Conservation (phyloP, 306 rosid species). For the Coriaria nepalensis region DNA sequence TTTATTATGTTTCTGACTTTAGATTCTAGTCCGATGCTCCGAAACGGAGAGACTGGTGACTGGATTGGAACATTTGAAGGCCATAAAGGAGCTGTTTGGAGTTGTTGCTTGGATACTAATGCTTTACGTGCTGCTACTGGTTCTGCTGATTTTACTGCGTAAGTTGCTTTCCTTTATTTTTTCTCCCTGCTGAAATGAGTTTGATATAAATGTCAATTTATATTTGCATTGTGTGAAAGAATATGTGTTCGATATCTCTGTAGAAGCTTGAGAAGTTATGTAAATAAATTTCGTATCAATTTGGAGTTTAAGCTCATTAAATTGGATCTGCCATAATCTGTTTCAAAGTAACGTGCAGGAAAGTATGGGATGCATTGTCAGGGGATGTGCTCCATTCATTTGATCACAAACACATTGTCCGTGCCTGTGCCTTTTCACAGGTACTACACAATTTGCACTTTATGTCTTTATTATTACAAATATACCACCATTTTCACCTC, state of each 20-base stretch:
- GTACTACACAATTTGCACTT: conserved; percentile 15
- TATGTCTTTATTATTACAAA: too few relatives aligned
- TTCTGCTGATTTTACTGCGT: conserved; percentile 96
- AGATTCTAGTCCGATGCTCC: conserved; percentile 95
- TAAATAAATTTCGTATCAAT: background rate
- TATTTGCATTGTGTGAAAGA: background rate
- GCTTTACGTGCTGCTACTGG: conserved; percentile 95
- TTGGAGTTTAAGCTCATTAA: conserved; percentile 1
- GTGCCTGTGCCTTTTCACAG: conserved; percentile 95
- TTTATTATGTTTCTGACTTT: conserved; percentile 1
- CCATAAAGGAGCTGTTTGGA: conserved; percentile 99
- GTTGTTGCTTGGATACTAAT: conserved; percentile 91
- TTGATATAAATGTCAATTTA: background rate
- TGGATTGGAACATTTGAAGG: conserved; percentile 99
- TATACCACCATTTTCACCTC: too few relatives aligned
- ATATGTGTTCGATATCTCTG: background rate
- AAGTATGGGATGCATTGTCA: conserved; percentile 94
- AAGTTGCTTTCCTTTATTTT: conserved; percentile 14
- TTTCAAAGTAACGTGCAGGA: conserved; percentile 41
- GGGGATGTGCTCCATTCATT: conserved; percentile 88
- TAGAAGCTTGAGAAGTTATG: background rate
- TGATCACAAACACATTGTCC: conserved; percentile 96
- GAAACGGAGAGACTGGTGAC: conserved; percentile 97
- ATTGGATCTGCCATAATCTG: conserved; percentile 1
- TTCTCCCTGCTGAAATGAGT: background rate